Evolutionary conservation across 352 stramenopile species (phyloP).

Genomic region (Globisporangium apiculatum): DNA sequence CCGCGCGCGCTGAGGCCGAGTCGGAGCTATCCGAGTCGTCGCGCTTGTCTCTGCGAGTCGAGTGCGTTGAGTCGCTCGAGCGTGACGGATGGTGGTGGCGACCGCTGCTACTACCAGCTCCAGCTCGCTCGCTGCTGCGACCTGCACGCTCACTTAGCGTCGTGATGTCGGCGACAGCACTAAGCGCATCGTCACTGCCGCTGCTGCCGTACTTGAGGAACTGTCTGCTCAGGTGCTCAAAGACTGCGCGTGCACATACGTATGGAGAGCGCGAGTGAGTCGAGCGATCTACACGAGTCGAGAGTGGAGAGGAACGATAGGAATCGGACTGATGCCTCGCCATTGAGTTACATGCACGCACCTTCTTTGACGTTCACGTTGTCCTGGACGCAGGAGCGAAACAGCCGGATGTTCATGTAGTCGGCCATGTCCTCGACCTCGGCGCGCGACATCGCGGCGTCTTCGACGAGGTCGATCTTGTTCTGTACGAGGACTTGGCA

Average conservation of each 20-base stretch:
- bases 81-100: too few relatives aligned
- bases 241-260: constrained; percentile 22
- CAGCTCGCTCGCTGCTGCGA: constrained; percentile 8
- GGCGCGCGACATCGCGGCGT: constrained; percentile 45
- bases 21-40: constrained; percentile 37
- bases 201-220: constrained; percentile 32
- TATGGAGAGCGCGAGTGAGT: background rate
- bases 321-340: too few relatives aligned
- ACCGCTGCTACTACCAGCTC: constrained; percentile 5
- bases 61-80: background rate
- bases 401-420: constrained; percentile 44
- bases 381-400: constrained; percentile 60
- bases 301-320: background rate
- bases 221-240: constrained; percentile 45
- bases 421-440: constrained; percentile 65
- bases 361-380: constrained; percentile 70
- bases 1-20: constrained; percentile 16
- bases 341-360: constrained; percentile 2
- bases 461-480: constrained; percentile 65
- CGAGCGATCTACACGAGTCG: background rate
- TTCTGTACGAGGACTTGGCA: constrained; percentile 69
- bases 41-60: constrained; percentile 20
- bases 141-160: constrained; percentile 32
- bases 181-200: constrained; percentile 22
- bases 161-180: constrained; percentile 47